Evolutionary conservation across 768 basidiomycete genomes (phyloP), one percentile per base, ranked within the genome.

Genomic region (Chiua virens): DNA sequence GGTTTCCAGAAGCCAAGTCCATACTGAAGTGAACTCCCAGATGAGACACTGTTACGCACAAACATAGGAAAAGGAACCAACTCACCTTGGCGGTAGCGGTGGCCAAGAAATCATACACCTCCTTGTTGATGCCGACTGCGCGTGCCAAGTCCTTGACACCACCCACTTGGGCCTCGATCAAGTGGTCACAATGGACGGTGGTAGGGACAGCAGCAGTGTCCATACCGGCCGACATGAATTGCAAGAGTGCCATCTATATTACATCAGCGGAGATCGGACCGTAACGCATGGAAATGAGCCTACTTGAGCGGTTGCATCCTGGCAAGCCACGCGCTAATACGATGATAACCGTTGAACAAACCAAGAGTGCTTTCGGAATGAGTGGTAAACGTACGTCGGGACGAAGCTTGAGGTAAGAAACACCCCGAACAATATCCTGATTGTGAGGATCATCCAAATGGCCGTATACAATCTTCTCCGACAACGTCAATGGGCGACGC

Each of bases 161-260:
- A 49, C 94, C 95, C 47, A 94, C 70, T 69, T 98, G 96, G 36
- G 96, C 96, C 77, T 98, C 93, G 65, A 99, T 98, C 68, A 99
- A 81, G 75, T 99, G 96, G 76, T 99, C 96, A 69, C 95, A 98
- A 79, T 99, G 96, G 40, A 99, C 97, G 56, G 97, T 96, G 58
- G 96, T 96, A 30, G 96, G 96, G 57, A 98, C 95, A 41, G 96
- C 96, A 36, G 92, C 92, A 41, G 93, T 96, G 69, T 92, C 92
- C 82, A 99, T 94, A 57, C 96, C 96, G 17, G 97, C 94, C 45
- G 97, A 98, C 97, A 99, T 99, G 83, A 99, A 99, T 80, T 99
- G 97, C 59, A 99, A 81, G 50, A 99, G 83, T 18, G 97, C 97
- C 97, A 99, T 99, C 92, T 98, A 70, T 0, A 50, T 68, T 58